phyloP scores from a whole-genome alignment of 352 stramenopile species.

The Pythium pyrilobum region DNA sequence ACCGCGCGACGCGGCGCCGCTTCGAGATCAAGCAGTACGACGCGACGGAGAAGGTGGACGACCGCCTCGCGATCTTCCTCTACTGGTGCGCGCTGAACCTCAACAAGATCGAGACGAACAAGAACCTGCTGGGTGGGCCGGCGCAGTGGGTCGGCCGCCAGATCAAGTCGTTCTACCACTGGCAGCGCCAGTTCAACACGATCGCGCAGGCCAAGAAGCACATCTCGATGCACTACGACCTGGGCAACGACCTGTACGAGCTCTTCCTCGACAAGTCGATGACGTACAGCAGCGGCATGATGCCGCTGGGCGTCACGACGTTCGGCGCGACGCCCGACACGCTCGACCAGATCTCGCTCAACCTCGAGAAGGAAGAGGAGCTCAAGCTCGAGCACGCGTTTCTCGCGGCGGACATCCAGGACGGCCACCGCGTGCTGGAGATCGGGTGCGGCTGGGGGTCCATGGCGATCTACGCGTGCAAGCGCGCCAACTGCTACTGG shows the following conservation, averaged over 20 bases:
- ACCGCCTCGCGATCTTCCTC: conserved; percentile 19
- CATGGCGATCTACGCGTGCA: conserved; percentile 21
- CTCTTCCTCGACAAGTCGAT: conserved; percentile 28
- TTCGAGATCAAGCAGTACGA: conserved; percentile 10
- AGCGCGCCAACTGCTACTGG: conserved; percentile 11
- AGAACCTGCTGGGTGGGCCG: conserved; percentile 19
- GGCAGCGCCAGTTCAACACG: conserved; percentile 24
- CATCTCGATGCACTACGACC: conserved; percentile 30
- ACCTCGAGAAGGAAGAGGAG: conserved; percentile 18
- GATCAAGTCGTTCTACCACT: conserved; percentile 23
- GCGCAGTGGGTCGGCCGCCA: conserved; percentile 15
- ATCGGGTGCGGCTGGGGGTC: conserved; percentile 28
- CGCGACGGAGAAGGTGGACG: conserved; percentile 9
- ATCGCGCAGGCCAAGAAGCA: conserved; percentile 24
- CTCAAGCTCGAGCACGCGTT: conserved; percentile 27
- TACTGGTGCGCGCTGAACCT: conserved; percentile 25
- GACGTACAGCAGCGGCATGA: conserved; percentile 29
- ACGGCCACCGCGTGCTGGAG: conserved; percentile 25
- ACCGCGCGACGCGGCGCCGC: conserved; percentile 9
- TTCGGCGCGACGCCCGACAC: conserved; percentile 4
- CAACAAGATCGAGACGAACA: conserved; percentile 24
- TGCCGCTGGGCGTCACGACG: conserved; percentile 7
- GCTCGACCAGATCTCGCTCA: conserved; percentile 16
- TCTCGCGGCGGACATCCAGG: conserved; percentile 13
- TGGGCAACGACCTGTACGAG: conserved; percentile 27